Percentiles rank a stretch among this genome's conserved stretches.
These are phyloP conservation scores for Colletotrichum sidae DNA, from an alignment of 2,329 filamentous ascomycete species.

Conservation along the genomic window DNA sequence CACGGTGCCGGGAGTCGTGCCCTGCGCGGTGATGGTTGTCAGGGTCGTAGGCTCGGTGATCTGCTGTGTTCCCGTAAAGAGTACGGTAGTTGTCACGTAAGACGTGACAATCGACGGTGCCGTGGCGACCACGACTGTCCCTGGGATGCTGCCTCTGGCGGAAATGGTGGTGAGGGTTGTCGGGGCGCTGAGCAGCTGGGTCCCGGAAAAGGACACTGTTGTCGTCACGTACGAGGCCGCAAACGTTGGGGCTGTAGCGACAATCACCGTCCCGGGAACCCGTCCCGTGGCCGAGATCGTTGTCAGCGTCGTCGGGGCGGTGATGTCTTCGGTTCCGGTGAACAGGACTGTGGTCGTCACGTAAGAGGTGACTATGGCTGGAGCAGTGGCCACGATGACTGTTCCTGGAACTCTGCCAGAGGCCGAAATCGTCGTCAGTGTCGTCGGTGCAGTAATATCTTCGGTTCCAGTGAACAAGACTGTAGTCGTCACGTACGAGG, in stretches of 20 bases:
- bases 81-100: background rate
- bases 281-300: constrained; percentile 1
- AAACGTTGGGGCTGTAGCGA: background rate
- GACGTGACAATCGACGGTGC: background rate
- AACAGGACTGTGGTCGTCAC: constrained; percentile 6
- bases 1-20: background rate
- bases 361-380: background rate
- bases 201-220: background rate
- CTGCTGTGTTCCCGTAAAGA: background rate
- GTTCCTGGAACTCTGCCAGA: background rate
- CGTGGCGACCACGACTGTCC: background rate
- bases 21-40: background rate
- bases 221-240: constrained; percentile 6
- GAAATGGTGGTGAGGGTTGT: constrained; percentile 15
- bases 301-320: background rate
- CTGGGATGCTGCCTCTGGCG: background rate
- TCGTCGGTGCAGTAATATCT: background rate
- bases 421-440: background rate
- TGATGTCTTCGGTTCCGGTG: background rate
- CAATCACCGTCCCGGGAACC: background rate
- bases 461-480: background rate
- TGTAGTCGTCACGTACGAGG: background rate
- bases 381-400: background rate
- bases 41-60: background rate
- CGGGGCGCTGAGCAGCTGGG: background rate